Evolutionary conservation across 495 filamentous ascomycete genomes (phyloP).

Genomic region (Penicillium antarcticum): DNA sequence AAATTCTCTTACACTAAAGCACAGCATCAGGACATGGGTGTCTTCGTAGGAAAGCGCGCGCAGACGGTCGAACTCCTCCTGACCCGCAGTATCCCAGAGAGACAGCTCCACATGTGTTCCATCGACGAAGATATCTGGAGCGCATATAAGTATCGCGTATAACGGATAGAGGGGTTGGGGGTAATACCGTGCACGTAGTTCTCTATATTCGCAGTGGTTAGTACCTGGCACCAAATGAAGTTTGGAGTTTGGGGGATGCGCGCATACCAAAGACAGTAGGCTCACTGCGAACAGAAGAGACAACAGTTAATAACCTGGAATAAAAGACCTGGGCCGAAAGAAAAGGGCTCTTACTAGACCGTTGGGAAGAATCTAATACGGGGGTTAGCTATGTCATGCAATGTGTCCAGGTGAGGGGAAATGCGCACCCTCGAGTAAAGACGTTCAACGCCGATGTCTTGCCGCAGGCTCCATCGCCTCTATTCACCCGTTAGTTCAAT

Average conservation of each 20-base stretch:
- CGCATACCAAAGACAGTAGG: conserved; percentile 86
- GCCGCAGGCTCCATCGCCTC: conserved; percentile 95
- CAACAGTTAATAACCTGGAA: conserved; percentile 24
- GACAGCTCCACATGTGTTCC: conserved; percentile 94
- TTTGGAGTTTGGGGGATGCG: neutral
- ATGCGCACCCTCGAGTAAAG: conserved; percentile 87
- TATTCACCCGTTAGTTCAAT: conserved; percentile 34
- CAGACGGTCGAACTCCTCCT: conserved; percentile 98
- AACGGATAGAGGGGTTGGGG: conserved; percentile 6
- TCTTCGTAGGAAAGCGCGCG: conserved; percentile 96
- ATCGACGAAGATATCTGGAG: conserved; percentile 92
- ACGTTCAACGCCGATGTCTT: conserved; percentile 98
- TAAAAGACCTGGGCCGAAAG: neutral
- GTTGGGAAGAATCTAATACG: conserved; percentile 84
- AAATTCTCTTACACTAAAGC: conserved; percentile 68
- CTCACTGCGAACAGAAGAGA: conserved; percentile 50
- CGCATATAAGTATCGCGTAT: conserved; percentile 13
- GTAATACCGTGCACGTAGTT: conserved; percentile 93
- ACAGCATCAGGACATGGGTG: conserved; percentile 97
- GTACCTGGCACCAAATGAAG: neutral
- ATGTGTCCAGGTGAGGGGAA: conserved; percentile 3
- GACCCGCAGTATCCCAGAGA: conserved; percentile 96
- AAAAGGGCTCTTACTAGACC: conserved; percentile 66
- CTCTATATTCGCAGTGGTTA: conserved; percentile 48
- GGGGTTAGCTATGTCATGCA: conserved; percentile 18